Percentiles rank a stretch among this genome's conserved stretches.
phyloP scores from a whole-genome alignment of 2,329 filamentous ascomycete species.

The Calonectria pteridis region DNA sequence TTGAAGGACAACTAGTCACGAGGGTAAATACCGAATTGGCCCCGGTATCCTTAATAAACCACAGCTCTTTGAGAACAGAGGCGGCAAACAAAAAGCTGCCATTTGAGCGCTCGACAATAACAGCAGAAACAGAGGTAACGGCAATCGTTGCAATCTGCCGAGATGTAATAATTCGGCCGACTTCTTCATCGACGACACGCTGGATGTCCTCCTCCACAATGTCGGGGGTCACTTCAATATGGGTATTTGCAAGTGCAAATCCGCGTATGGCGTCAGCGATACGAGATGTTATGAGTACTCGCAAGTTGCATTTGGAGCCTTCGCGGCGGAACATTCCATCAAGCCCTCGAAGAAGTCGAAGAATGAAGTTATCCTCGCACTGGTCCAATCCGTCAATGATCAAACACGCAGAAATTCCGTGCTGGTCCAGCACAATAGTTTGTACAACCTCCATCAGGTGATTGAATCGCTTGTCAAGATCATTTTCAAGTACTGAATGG shows the following conservation, averaged over 20 bases:
- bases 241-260: conserved; percentile 29
- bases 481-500: not conserved
- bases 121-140: conserved; percentile 30
- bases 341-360: conserved; percentile 28
- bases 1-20: conserved; percentile 33
- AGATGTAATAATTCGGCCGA: conserved; percentile 34
- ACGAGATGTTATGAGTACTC: conserved; percentile 28
- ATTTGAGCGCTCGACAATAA: conserved; percentile 38
- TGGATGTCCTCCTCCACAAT: conserved; percentile 32
- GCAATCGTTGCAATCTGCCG: conserved; percentile 34
- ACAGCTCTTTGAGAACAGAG: conserved; percentile 37
- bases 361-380: conserved; percentile 30
- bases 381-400: conserved; percentile 39
- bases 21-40: conserved; percentile 37
- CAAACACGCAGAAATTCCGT: conserved; percentile 25
- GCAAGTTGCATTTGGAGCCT: conserved; percentile 12
- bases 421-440: conserved; percentile 15
- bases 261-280: conserved; percentile 35
- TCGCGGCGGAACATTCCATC: conserved; percentile 32
- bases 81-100: conserved; percentile 37
- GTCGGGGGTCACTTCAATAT: conserved; percentile 30
- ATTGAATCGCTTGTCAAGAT: conserved; percentile 25
- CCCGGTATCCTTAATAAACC: conserved; percentile 37
- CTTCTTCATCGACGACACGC: conserved; percentile 35
- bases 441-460: conserved; percentile 35